phyloP scores from a whole-genome alignment of 108 stramenopile genomes.

The Craspedostauros australis region DNA sequence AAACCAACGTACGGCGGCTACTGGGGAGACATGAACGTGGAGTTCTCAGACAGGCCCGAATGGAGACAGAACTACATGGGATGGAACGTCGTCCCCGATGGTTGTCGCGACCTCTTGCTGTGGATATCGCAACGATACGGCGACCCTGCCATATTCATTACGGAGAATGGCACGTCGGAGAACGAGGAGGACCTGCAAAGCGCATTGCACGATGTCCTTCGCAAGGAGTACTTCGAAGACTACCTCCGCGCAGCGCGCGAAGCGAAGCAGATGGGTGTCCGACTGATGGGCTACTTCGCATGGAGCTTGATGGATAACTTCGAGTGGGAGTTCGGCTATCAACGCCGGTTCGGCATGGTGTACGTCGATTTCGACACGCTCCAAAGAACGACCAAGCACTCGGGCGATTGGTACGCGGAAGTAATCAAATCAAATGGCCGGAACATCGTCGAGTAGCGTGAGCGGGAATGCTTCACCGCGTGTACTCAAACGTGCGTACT shows the following conservation, averaged over 20 bases:
- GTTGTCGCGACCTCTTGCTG: constrained; percentile 55
- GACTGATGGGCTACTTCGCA: constrained; percentile 87
- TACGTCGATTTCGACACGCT: constrained; percentile 84
- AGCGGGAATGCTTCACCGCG: no score
- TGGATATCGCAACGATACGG: constrained; percentile 69
- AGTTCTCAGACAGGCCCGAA: constrained; percentile 33
- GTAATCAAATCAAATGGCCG: constrained; percentile 48
- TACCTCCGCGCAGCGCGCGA: constrained; percentile 61
- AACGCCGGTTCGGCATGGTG: constrained; percentile 79
- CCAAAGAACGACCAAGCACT: constrained; percentile 74
- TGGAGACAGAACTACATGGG: constrained; percentile 70
- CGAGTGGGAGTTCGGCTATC: constrained; percentile 91
- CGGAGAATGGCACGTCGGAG: constrained; percentile 77
- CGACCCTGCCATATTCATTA: constrained; percentile 51
- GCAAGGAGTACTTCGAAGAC: constrained; percentile 53
- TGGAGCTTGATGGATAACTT: constrained; percentile 95
- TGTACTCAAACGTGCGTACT: no score
- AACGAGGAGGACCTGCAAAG: constrained; percentile 44
- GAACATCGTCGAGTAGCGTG: constrained; percentile 15
- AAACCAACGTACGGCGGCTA: constrained; percentile 42
- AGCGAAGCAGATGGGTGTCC: constrained; percentile 65
- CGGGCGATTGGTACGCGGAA: constrained; percentile 60
- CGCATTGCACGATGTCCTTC: constrained; percentile 45
- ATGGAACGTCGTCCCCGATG: constrained; percentile 63
- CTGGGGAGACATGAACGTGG: constrained; percentile 69